Evolutionary conservation across 345 rosid genomes (phyloP), one percentile per base, ranked within the genome.

Genomic region (Eucalyptus albens): DNA sequence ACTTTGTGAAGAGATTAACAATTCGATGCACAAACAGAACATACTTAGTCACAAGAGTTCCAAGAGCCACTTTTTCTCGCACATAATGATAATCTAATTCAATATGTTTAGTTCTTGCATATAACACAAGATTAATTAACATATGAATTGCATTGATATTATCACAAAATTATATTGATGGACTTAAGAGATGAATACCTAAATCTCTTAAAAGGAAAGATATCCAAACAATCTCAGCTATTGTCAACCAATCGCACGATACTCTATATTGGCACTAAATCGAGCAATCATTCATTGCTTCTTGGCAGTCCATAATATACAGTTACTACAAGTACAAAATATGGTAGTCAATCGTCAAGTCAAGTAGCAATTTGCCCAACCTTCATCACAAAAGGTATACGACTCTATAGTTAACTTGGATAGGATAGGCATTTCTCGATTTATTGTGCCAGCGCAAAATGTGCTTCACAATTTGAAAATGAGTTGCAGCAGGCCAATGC

Each of bases 361-460:
- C 29, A 22, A 24, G 62, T 2, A 22, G 12, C 27, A 56, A 22
- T 10, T 9, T 22, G 6, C 62, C 29, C 62, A 59, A 5, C 6
- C 14, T 26, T 6, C 65, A 59, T 59, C 15, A 26, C 7, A 45
- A 59, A 59, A 59, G 65, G 65, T n/a, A 59, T 26, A 59, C 65
- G 26, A 59, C 56, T 17, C 22, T 51, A 51, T 51, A 51, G 56
- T 50, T 50, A 15, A 50, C 53, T 47, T 42, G 44, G 44, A 42
- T 0, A 45, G 7, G 26, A 55, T 55, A 0, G 0, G 5, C 11
- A 55, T 53, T 19, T 2, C 59, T 21, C 2, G 0, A 55, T 55
- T 0, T 21, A 55, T 55, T 55, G 2, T 17, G 59, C 59, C 0
- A 19, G 59, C 26, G 0, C 26, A 21, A 55, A 55, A 55, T 55